A percentile compares a stretch with the other conserved stretches of the same genome.
Evolutionary conservation across 2,329 filamentous ascomycete genomes (phyloP).

Genomic region (Apiospora marii): DNA sequence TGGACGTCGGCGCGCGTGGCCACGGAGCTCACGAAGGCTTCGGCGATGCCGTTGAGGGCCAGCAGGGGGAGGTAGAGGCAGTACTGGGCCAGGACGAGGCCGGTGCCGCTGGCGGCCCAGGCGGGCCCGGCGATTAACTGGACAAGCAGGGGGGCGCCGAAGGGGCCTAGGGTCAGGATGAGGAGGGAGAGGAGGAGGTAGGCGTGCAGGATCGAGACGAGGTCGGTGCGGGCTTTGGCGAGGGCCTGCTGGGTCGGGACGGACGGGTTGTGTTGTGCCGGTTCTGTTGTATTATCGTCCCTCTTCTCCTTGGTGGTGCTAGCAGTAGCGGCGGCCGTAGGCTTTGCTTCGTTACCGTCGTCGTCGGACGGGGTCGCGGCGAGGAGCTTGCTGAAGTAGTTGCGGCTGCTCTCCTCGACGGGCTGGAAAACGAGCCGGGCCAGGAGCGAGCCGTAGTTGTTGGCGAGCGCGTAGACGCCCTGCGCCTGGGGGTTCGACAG

Average conservation of each 20-base stretch:
- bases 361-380: slow-evolving; percentile 39
- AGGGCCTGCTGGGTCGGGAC: slow-evolving; percentile 41
- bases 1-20: slow-evolving; percentile 79
- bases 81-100: slow-evolving; percentile 77
- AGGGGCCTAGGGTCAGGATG: slow-evolving; percentile 75
- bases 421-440: slow-evolving; percentile 93
- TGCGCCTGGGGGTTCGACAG: slow-evolving; percentile 82
- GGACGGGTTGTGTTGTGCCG: background rate
- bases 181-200: slow-evolving; percentile 79
- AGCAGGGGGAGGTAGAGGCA: slow-evolving; percentile 94
- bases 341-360: background rate
- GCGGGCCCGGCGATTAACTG: slow-evolving; percentile 76
- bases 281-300: background rate
- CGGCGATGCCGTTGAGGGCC: slow-evolving; percentile 88
- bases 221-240: slow-evolving; percentile 56
- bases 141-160: slow-evolving; percentile 76
- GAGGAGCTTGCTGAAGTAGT: slow-evolving; percentile 85
- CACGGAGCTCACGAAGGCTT: slow-evolving; percentile 91
- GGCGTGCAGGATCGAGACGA: slow-evolving; percentile 71
- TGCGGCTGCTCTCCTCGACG: slow-evolving; percentile 91
- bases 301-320: background rate
- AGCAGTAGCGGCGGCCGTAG: too few relatives aligned
- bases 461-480: slow-evolving; percentile 90
- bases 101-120: slow-evolving; percentile 80
- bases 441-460: slow-evolving; percentile 91